Percentiles rank a stretch among this genome's conserved stretches.
phyloP scores from a whole-genome alignment of 148 eudicot genomes.

The Camellia sinensis region DNA sequence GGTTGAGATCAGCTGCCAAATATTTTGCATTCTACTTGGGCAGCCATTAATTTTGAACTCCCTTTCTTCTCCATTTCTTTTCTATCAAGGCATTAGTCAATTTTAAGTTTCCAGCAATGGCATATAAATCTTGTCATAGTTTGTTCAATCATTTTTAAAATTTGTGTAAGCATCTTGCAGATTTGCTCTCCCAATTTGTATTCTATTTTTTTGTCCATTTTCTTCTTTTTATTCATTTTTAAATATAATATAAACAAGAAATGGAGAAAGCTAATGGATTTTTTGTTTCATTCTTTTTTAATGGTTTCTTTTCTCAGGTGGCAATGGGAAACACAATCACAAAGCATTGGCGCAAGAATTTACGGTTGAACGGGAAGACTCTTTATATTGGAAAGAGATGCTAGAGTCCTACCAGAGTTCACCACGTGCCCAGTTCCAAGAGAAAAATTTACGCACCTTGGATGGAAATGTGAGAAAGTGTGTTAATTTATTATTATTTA shows the following conservation, averaged over 20 bases:
- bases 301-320: not conserved
- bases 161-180: not conserved
- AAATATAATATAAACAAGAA: not conserved
- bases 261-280: slow-evolving; percentile 8
- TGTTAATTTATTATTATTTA: not conserved
- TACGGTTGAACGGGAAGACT: slow-evolving; percentile 18
- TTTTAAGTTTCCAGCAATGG: not conserved
- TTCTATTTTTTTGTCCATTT: not conserved
- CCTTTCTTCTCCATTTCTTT: not conserved
- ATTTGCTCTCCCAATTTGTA: not conserved
- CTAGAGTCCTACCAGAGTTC: not conserved
- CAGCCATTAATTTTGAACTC: not conserved
- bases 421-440: slow-evolving; percentile 10
- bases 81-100: not conserved
- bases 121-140: not conserved
- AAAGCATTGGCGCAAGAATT: not conserved
- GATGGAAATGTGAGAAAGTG: slow-evolving; percentile 7
- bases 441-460: not conserved
- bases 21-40: not conserved
- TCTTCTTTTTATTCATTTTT: not conserved
- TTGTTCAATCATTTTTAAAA: not conserved
- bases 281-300: not conserved
- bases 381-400: slow-evolving; percentile 19
- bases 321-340: slow-evolving; percentile 9
- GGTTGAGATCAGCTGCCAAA: not conserved